Base-by-base conservation (phyloP, 495 filamentous ascomycete species). In the Neurospora cerealis region DNA sequence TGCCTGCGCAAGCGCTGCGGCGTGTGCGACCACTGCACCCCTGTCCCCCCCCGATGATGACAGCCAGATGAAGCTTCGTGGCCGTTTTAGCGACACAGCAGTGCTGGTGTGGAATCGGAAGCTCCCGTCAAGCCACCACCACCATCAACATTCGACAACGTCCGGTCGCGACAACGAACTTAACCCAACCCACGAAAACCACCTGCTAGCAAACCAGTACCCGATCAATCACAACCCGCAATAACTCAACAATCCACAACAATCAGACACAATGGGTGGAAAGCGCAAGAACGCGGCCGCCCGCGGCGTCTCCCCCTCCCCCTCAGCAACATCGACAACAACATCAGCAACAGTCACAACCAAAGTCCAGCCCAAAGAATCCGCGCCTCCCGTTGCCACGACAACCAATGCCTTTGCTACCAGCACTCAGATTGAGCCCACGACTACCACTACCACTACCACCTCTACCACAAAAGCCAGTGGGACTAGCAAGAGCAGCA, bases 31-130 rank as follows among this genome's bases (percentile, higher is more conserved):
- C 11, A 41, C 15, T 41, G 66, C 17, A n/a, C 40, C 37, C 69
- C 21, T 40, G 69, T 28, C 48, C 72, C 42, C 73, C 48, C 72
- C 42, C 73, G 71, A 73, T 66, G 54, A 66, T 66, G 54, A 66
- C 54, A 34, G 48, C 48, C 71, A 46, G 73, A 78, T 80, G 75
- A 78, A 82, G 79, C 80, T 82, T 73, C 80, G 80, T 82, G 80
- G 77, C 79, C 79, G 77, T 75, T 79, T 78, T 74, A 76, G 73
- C 72, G 46, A 36, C 21, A 39, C 46, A 69, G 70, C 71, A 40
- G 66, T 44, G 38, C 32, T 34, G 32, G 32, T 39, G 10, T 70
- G 41, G 34, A 60, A 60, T 60, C 69, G 44, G 71, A 13, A 74
- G 72, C 46, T 71, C 36, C 60, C 42, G 46, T 19, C 54, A 70